phyloP scores from a whole-genome alignment of 2,329 filamentous ascomycete genomes.

The Trichoderma sp. region DNA sequence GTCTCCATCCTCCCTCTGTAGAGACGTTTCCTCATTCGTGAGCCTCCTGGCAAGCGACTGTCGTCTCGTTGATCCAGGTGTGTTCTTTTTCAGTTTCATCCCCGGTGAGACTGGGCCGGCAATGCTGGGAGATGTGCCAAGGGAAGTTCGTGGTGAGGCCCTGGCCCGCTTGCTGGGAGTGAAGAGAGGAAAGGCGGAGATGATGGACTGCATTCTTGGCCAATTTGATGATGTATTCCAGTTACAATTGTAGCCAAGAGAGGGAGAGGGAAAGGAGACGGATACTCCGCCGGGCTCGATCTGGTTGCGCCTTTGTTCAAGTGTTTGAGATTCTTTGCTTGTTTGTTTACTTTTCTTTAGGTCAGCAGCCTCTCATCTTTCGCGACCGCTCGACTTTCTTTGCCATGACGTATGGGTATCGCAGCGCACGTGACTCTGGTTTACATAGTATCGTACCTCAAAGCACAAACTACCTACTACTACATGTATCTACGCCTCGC shows the following conservation, averaged over 20 bases:
- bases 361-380: too few species aligned
- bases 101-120: not conserved
- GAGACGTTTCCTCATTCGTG: not conserved
- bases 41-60: conserved; percentile 7
- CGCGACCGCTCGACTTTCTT: too few species aligned
- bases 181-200: conserved; percentile 16
- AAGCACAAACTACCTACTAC: too few species aligned
- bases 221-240: not conserved
- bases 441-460: too few species aligned
- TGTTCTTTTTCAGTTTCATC: conserved; percentile 3
- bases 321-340: not conserved
- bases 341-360: not conserved
- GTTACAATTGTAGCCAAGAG: not conserved
- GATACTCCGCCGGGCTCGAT: too few species aligned
- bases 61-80: not conserved
- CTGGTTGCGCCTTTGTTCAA: too few species aligned
- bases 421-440: too few species aligned
- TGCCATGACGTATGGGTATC: too few species aligned
- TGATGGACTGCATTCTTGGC: conserved; percentile 22
- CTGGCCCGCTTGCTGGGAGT: not conserved
- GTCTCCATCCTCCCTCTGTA: not conserved
- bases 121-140: not conserved
- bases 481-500: too few species aligned
- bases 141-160: not conserved
- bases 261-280: too few species aligned